Evolutionary conservation across 2,329 filamentous ascomycete species (phyloP).

Genomic region (Dactylellina parvicollis): DNA sequence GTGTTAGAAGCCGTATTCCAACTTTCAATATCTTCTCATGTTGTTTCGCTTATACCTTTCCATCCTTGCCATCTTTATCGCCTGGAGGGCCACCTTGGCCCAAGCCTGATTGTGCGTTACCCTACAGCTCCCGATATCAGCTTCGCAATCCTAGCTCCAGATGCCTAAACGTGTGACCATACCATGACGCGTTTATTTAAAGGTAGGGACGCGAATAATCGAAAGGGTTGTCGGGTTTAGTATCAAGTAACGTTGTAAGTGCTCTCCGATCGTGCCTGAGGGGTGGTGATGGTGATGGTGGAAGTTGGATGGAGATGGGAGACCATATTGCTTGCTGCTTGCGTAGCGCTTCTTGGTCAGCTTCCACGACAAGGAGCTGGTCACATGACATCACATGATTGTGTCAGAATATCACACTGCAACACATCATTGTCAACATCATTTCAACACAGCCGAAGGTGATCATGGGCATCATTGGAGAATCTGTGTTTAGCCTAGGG

Average conservation of each 20-base stretch:
- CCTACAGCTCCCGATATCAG: constrained; percentile 64
- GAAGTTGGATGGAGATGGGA: constrained; percentile 10
- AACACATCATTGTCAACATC: constrained; percentile 10
- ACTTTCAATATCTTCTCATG: neutral
- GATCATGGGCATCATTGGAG: neutral
- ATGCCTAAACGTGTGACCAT: constrained; percentile 4
- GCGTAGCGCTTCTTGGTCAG: constrained; percentile 43
- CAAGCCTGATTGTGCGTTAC: constrained; percentile 87
- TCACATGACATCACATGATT: constrained; percentile 15
- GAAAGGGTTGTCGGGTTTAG: neutral
- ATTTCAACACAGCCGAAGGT: neutral
- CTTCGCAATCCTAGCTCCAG: constrained; percentile 2
- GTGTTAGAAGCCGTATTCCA: constrained; percentile 21
- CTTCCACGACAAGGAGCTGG: neutral
- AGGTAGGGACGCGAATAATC: neutral
- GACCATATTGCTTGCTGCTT: constrained; percentile 29
- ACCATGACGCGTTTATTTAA: constrained; percentile 52
- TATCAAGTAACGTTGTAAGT: neutral
- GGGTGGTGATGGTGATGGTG: constrained; percentile 13
- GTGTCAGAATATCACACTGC: constrained; percentile 12
- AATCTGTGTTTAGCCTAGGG: neutral
- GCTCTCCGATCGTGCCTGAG: neutral
- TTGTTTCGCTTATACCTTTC: constrained; percentile 74
- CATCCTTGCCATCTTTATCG: constrained; percentile 87
- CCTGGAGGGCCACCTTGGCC: constrained; percentile 74